These are phyloP conservation scores for Rhizophora apiculata DNA, from an alignment of 345 rosid species.

Conservation along the genomic window DNA sequence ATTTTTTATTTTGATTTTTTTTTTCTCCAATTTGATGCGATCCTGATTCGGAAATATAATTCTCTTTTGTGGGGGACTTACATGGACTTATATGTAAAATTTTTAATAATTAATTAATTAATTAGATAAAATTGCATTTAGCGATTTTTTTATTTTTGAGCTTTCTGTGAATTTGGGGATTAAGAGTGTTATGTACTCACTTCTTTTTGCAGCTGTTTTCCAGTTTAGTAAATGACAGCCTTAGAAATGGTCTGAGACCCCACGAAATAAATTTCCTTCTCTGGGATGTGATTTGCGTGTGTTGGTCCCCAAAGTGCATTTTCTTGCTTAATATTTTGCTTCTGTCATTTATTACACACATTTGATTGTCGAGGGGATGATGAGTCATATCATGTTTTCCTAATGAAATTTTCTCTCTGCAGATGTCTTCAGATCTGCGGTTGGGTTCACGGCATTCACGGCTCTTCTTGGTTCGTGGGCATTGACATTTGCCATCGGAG, in stretches of 20 bases:
- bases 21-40: too few relatives aligned
- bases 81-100: too few relatives aligned
- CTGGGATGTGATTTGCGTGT: background rate
- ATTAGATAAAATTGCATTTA: too few relatives aligned
- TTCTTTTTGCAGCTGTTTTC: background rate
- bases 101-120: too few relatives aligned
- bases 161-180: background rate
- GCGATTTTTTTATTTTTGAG: background rate
- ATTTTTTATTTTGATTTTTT: too few relatives aligned
- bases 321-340: too few relatives aligned
- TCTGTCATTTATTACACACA: too few relatives aligned
- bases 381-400: background rate
- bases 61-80: too few relatives aligned
- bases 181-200: background rate
- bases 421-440: constrained; percentile 81
- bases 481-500: constrained; percentile 85
- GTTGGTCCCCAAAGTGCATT: background rate
- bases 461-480: constrained; percentile 72
- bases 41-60: too few relatives aligned
- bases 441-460: constrained; percentile 64
- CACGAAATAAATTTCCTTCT: background rate
- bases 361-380: too few relatives aligned
- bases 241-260: background rate
- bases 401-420: constrained; percentile 3
- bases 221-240: background rate